phyloP scores from a whole-genome alignment of 2,329 filamentous ascomycete species.

The Phialophora macrospora region DNA sequence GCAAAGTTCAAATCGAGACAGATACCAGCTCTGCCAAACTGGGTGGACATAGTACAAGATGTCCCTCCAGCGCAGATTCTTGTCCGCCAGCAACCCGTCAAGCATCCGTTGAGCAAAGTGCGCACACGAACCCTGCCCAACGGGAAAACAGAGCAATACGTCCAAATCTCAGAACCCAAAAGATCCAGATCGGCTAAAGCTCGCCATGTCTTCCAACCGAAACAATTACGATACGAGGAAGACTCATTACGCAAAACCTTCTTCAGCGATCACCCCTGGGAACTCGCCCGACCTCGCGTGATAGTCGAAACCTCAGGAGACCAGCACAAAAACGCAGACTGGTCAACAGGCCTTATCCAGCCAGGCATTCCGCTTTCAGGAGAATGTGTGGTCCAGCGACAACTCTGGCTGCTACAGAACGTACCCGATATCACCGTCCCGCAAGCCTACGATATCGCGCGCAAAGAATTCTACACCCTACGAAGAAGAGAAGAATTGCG shows the following conservation, averaged over 20 bases:
- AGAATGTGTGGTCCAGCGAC: conserved; percentile 90
- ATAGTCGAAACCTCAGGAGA: conserved; percentile 85
- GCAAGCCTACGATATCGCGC: conserved; percentile 81
- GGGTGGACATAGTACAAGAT: conserved; percentile 62
- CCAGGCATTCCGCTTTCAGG: conserved; percentile 77
- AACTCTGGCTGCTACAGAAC: conserved; percentile 80
- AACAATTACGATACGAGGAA: conserved; percentile 78
- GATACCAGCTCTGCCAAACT: conserved; percentile 49
- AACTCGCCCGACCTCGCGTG: conserved; percentile 84
- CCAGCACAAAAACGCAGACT: conserved; percentile 68
- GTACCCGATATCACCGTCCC: conserved; percentile 62
- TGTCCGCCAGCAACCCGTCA: conserved; percentile 60
- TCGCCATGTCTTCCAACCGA: conserved; percentile 79
- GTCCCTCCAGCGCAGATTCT: conserved; percentile 66
- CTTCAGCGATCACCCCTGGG: conserved; percentile 96
- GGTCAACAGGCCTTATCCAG: conserved; percentile 71
- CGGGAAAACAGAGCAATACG: conserved; percentile 34
- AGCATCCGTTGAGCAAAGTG: conserved; percentile 50
- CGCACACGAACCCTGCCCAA: conserved; percentile 44
- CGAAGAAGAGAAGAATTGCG: conserved; percentile 83
- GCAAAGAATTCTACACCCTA: conserved; percentile 86
- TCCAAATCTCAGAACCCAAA: conserved; percentile 28
- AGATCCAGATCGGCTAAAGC: conserved; percentile 59
- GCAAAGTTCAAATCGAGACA: conserved; percentile 47
- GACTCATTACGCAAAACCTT: conserved; percentile 80